Conservation (phyloP, 768 basidiomycete genomes). For the Antrodiella citrinella region DNA sequence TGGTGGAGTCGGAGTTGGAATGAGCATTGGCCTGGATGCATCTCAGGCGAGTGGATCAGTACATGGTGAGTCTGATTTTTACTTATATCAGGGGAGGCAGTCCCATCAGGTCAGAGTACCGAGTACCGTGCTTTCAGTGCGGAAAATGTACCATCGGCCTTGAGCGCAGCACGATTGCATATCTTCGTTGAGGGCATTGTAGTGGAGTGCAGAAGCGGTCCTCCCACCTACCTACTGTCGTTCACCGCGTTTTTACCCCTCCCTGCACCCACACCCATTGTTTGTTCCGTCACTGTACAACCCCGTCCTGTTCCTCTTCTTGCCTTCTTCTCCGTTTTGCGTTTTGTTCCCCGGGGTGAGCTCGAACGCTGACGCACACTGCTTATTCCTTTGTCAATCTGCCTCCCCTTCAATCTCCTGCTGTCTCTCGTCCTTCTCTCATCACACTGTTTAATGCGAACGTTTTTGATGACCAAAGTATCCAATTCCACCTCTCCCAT, state of each 20-base stretch:
- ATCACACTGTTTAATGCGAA: background rate
- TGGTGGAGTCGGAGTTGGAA: constrained; percentile 13
- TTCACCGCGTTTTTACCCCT: background rate
- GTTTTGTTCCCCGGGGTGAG: constrained; percentile 20
- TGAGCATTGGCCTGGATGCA: constrained; percentile 19
- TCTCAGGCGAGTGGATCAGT: constrained; percentile 32
- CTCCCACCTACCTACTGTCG: constrained; percentile 14
- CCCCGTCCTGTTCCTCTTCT: constrained; percentile 4
- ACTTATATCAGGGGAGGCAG: constrained; percentile 65
- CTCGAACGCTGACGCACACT: constrained; percentile 21
- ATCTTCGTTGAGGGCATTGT: background rate
- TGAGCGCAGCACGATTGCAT: constrained; percentile 33
- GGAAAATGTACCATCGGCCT: constrained; percentile 68
- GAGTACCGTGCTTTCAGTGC: constrained; percentile 87
- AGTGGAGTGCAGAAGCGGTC: constrained; percentile 6
- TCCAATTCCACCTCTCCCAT: constrained; percentile 28
- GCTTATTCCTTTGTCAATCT: constrained; percentile 19
- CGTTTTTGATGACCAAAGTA: constrained; percentile 5
- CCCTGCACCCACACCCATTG: background rate
- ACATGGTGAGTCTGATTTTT: constrained; percentile 60
- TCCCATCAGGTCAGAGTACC: constrained; percentile 68
- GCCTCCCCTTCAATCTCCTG: constrained; percentile 21
- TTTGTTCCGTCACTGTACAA: background rate
- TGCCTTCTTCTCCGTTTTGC: constrained; percentile 22
- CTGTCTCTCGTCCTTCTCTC: constrained; percentile 9